A percentile compares a stretch with the other conserved stretches of the same genome.
Evolutionary conservation across 139 green algal genomes (phyloP).

Genomic region (Desmodesmus armatus): DNA sequence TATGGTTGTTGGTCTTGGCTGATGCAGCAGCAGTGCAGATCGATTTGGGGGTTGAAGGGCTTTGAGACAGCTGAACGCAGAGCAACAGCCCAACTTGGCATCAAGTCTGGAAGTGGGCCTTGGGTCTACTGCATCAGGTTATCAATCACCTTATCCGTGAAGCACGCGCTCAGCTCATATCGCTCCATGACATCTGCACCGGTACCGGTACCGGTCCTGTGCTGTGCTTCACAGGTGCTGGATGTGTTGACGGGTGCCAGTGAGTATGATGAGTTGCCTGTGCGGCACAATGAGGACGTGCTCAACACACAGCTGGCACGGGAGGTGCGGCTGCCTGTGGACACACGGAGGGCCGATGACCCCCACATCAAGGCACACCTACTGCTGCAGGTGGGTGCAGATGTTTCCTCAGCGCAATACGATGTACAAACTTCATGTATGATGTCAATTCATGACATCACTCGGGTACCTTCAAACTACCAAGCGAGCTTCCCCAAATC

Average conservation of each 20-base stretch:
- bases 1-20: no score
- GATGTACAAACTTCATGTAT: no score
- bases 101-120: no score
- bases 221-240: conserved; percentile 66
- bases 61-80: no score
- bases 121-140: no score
- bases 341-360: conserved; percentile 81
- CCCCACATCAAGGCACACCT: conserved; percentile 97
- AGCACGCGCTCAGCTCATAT: not conserved
- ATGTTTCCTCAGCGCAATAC: no score
- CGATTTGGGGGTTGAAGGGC: no score
- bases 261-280: conserved; percentile 97
- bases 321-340: conserved; percentile 56
- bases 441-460: no score
- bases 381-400: conserved; percentile 79
- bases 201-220: not conserved
- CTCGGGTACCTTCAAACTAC: no score
- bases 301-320: conserved; percentile 86
- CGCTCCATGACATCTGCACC: not conserved
- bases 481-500: no score
- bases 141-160: not conserved
- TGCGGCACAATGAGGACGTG: conserved; percentile 98
- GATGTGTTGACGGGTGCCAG: conserved; percentile 77
- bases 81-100: no score
- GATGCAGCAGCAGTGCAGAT: no score